Base-by-base conservation (phyloP, 768 basidiomycete species). In the Gelatoporia subvermispora region DNA sequence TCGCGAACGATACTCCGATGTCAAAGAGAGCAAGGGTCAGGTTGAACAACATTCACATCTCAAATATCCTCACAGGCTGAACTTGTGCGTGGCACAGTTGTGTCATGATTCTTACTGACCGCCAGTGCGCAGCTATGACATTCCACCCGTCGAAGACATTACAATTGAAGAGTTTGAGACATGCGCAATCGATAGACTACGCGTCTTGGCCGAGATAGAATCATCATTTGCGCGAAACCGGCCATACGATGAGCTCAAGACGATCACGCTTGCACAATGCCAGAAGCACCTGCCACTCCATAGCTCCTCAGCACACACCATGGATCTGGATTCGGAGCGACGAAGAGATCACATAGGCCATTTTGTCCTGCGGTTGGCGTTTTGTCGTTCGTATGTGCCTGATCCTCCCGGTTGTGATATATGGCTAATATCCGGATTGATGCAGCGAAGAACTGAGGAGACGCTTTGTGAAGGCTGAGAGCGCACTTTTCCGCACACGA, bases 121-220 rank as follows among this genome's bases (percentile, higher is more conserved):
- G 39, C 35, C 34, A 2, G 15, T 46, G 8, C 37, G 9, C 18
- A 96, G 93, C 67, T 98, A 99, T 61, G 86, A 94, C 57, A 69
- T 62, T 16, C 90, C 94, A 18, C 96, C 96, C 17, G 65, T 77
- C 15, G 84, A 84, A 48, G 93, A 98, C 59, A 85, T 98, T 17
- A 93, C 93, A 1, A 73, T 98, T 16, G 96, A 98, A 64, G 89
- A 97, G 54, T 99, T 99, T 57, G 96, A 99, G 64, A 84, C 77
- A 2, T 89, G 78, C 62, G 96, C 96, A 0, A 74, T 99, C 18
- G 83, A 95, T 56, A 74, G 96, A 34, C 76, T 99, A 25, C 82
- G 91, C 22, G 76, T 96, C 16, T 77, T 96, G 16, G 86, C 88
- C 15, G 92, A 94, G 63, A 94, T 96, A 47, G 93, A 95, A 61